Conservation (phyloP, 108 stramenopile genomes). For the Seminavis robusta region DNA sequence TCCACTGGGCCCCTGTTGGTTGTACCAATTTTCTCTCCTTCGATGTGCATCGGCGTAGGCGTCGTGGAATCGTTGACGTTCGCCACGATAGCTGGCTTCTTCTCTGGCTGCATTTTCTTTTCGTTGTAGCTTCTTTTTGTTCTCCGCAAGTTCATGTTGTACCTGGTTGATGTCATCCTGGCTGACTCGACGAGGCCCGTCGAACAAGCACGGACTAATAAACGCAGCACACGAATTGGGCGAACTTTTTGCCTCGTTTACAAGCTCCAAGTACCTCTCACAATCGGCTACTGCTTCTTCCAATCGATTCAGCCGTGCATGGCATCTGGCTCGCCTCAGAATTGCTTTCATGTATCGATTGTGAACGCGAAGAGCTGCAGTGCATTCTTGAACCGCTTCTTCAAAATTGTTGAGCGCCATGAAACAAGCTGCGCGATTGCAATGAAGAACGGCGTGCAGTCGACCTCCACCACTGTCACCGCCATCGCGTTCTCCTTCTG, state of each 20-base stretch:
- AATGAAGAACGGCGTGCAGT: slow-evolving; percentile 82
- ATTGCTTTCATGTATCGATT: slow-evolving; percentile 87
- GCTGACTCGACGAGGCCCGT: slow-evolving; percentile 61
- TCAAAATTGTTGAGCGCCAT: slow-evolving; percentile 70
- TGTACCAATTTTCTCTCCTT: slow-evolving; percentile 40
- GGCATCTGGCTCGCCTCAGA: slow-evolving; percentile 78
- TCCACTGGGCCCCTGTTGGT: slow-evolving; percentile 17
- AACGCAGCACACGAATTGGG: slow-evolving; percentile 20
- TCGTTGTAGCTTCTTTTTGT: slow-evolving; percentile 26
- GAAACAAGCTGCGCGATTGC: slow-evolving; percentile 88
- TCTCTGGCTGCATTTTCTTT: slow-evolving; percentile 25
- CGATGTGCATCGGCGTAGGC: slow-evolving; percentile 21
- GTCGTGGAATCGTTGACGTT: slow-evolving; percentile 14
- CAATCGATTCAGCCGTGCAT: slow-evolving; percentile 52
- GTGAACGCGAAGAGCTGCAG: slow-evolving; percentile 78
- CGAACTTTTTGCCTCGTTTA: slow-evolving; percentile 42
- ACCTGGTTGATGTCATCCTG: slow-evolving; percentile 43
- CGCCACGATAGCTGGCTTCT: slow-evolving; percentile 15
- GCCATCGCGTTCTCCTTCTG: slow-evolving; percentile 23
- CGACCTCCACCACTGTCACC: slow-evolving; percentile 59
- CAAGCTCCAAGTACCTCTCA: slow-evolving; percentile 61
- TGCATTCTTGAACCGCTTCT: slow-evolving; percentile 79
- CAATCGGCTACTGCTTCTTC: slow-evolving; percentile 73
- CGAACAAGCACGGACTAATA: slow-evolving; percentile 59
- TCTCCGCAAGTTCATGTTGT: slow-evolving; percentile 59